phyloP scores from a whole-genome alignment of 306 rosid species.

The Betula pendula region DNA sequence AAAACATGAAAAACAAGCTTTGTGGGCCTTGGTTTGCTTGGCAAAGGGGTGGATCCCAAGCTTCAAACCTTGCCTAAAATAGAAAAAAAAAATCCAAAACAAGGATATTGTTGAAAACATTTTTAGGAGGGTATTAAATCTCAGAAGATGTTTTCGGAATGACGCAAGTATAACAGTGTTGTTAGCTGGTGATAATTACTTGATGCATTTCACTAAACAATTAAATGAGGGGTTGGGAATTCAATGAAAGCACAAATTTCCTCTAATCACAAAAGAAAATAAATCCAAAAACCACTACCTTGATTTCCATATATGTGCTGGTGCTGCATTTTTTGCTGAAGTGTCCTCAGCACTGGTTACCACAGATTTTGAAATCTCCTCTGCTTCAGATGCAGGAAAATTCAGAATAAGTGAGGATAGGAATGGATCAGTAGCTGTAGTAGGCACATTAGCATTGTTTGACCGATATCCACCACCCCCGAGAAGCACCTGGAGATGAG shows the following conservation, averaged over 20 bases:
- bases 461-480: slow-evolving; percentile 71
- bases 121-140: neutral
- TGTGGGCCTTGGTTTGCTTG: too few species aligned
- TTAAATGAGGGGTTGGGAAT: neutral
- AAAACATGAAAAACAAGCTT: too few species aligned
- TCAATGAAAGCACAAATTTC: neutral
- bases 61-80: neutral
- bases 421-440: slow-evolving; percentile 77
- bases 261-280: neutral
- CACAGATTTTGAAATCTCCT: slow-evolving; percentile 88
- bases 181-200: slow-evolving; percentile 3
- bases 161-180: neutral
- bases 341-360: slow-evolving; percentile 59
- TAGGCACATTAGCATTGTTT: slow-evolving; percentile 49
- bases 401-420: slow-evolving; percentile 85
- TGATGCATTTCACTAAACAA: too few species aligned
- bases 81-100: neutral
- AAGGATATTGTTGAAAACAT: neutral
- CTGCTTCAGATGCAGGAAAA: slow-evolving; percentile 81
- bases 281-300: slow-evolving; percentile 50
- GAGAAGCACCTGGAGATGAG: slow-evolving; percentile 93
- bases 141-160: neutral
- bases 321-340: slow-evolving; percentile 45
- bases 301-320: slow-evolving; percentile 81
- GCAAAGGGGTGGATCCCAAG: neutral